Evolutionary conservation across 768 basidiomycete species (phyloP).

Genomic region (Stropharia rugosoannulata): DNA sequence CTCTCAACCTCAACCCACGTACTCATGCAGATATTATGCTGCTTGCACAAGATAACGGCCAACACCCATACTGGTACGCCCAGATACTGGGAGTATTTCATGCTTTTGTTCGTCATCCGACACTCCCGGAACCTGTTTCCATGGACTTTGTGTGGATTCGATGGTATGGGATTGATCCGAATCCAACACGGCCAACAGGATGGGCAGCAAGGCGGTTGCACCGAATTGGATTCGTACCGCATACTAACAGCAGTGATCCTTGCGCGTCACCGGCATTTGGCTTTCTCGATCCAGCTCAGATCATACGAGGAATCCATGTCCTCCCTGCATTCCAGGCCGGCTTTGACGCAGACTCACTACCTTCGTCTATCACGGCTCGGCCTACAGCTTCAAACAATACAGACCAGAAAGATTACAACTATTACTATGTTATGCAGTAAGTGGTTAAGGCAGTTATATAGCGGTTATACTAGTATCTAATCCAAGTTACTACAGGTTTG

Average conservation of each 20-base stretch:
- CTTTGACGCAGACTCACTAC: too few species aligned
- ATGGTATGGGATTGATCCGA: conserved; percentile 18
- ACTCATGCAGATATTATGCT: conserved; percentile 37
- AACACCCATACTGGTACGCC: conserved; percentile 36
- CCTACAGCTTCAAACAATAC: too few species aligned
- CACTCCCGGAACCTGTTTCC: not conserved
- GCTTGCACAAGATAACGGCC: conserved; percentile 12
- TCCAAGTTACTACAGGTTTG: too few species aligned
- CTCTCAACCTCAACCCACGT: conserved; percentile 35
- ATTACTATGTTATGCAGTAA: too few species aligned
- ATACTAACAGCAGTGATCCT: conserved; percentile 6
- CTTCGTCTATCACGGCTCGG: too few species aligned
- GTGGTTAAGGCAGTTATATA: too few species aligned
- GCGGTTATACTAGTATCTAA: too few species aligned
- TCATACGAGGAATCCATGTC: conserved; percentile 40
- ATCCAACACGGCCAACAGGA: not conserved
- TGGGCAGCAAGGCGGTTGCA: conserved; percentile 12
- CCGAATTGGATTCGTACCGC: conserved; percentile 32
- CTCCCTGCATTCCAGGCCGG: conserved; percentile 32
- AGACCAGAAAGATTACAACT: too few species aligned
- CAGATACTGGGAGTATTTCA: conserved; percentile 22
- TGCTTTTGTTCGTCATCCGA: conserved; percentile 7
- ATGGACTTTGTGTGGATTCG: conserved; percentile 27
- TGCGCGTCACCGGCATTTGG: conserved; percentile 33
- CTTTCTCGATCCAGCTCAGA: conserved; percentile 41